Evolutionary conservation across 257 asterid genomes (phyloP).

Genomic region (Solanum arcanum): DNA sequence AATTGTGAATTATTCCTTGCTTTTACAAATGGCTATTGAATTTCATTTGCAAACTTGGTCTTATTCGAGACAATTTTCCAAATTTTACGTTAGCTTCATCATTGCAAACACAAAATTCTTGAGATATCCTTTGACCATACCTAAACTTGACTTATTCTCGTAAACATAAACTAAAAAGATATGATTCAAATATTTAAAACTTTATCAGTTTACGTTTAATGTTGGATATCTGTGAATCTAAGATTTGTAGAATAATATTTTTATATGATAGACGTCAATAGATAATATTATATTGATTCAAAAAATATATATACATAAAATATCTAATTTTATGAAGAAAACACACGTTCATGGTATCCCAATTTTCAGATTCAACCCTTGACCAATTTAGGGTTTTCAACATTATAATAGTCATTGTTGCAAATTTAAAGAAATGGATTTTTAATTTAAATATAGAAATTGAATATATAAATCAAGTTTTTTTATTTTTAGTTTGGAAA

Average conservation of each 20-base stretch:
- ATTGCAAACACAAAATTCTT: not conserved
- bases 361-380: not conserved
- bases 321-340: no score
- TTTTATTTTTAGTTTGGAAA: not conserved
- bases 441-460: not conserved
- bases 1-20: not conserved
- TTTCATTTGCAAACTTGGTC: not conserved
- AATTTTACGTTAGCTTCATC: not conserved
- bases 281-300: no score
- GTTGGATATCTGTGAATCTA: no score
- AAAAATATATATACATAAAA: no score
- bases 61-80: not conserved
- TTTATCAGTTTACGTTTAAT: no score
- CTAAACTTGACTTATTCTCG: not conserved
- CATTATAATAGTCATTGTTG: not conserved
- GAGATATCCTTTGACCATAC: not conserved
- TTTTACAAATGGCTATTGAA: not conserved
- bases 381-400: not conserved
- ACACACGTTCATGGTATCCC: rapidly evolving
- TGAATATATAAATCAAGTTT: not conserved
- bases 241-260: not conserved
- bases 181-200: no score
- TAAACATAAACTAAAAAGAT: not conserved
- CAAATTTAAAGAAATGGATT: not conserved
- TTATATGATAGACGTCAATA: not conserved